These are phyloP conservation scores for Eurotiales sp. DNA, from an alignment of 2,329 filamentous ascomycete species.

Conservation along the genomic window DNA sequence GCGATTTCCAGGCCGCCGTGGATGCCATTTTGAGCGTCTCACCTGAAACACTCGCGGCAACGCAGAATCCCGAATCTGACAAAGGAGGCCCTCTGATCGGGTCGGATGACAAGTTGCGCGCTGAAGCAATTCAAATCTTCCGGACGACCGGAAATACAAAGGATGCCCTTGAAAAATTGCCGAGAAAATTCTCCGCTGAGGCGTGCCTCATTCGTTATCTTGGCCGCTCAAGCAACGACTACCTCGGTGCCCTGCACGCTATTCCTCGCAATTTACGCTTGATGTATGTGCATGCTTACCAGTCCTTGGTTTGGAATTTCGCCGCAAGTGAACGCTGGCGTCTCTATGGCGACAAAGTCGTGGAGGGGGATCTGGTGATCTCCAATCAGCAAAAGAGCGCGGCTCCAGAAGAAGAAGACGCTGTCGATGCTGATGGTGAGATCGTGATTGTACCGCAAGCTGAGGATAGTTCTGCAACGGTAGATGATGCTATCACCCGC, in stretches of 20 bases:
- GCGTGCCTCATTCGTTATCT: slow-evolving; percentile 74
- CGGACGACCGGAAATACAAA: slow-evolving; percentile 55
- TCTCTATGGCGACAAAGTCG: slow-evolving; percentile 66
- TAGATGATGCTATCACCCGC: slow-evolving; percentile 59
- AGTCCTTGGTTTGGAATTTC: slow-evolving; percentile 91
- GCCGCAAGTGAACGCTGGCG: slow-evolving; percentile 78
- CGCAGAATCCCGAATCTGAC: slow-evolving; percentile 44
- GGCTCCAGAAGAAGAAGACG: slow-evolving; percentile 42
- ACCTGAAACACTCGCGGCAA: slow-evolving; percentile 56
- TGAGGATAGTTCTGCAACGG: slow-evolving; percentile 53
- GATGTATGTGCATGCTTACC: slow-evolving; percentile 97
- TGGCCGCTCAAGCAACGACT: slow-evolving; percentile 59
- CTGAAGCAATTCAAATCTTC: slow-evolving; percentile 74
- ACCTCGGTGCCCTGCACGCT: slow-evolving; percentile 71
- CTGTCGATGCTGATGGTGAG: slow-evolving; percentile 60
- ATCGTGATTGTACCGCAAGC: slow-evolving; percentile 60
- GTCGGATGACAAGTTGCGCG: slow-evolving; percentile 73
- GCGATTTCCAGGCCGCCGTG: slow-evolving; percentile 75
- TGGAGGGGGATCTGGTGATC: slow-evolving; percentile 82
- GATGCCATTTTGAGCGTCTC: slow-evolving; percentile 73
- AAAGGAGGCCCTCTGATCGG: slow-evolving; percentile 53
- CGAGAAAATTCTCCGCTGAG: slow-evolving; percentile 79
- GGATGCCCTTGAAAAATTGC: slow-evolving; percentile 65
- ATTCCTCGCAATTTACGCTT: slow-evolving; percentile 79
- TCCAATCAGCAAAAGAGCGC: slow-evolving; percentile 48